Base-by-base conservation (phyloP, 169 alveolate species). In the Cryptosporidium ryanae region DNA sequence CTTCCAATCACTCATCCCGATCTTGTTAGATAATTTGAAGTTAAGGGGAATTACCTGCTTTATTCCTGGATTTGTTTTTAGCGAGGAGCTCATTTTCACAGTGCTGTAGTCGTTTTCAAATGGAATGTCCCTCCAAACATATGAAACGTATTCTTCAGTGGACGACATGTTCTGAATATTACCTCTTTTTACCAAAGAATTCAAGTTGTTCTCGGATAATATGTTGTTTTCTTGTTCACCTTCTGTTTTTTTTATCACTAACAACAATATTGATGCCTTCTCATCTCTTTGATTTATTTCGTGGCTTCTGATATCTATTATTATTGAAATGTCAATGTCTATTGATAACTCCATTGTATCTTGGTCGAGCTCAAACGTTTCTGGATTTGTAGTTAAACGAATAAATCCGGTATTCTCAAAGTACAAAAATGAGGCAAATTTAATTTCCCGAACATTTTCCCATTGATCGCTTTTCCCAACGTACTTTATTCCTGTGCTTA, bases 51-150 rank as follows among this genome's bases (percentile, higher is more conserved):
- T 61, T 6, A 61, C 50, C 38, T 55, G 63, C 31, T 31, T 49
- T 1, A 44, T 21, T 10, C 83, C 83, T 2, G 15, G 34, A 68
- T 68, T 68, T 27, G 3, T 59, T 1, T 13, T 38, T 29, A 29
- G 13, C 8, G 34, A 31, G 10, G 67, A 25, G 10, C 59, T 76
- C 27, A 76, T 43, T 76, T 76, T 61, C 21, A 76, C 59, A 13
- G 44, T 43, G 29, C 52, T 34, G 46, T 44, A 59, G 5, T 59
- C 68, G 5, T 76, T 29, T 76, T 59, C 68, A 23, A 76, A 59
- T 10, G 70, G 65, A 0, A 76, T 21, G 34, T 76, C 65, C 38
- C 54, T 25, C 87, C 87, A 76, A 10, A 61, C 71, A 59, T 76
- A 76, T 43, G 87, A 55, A 17, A 76, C 70, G 38, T 59, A 76